Evolutionary conservation across 768 basidiomycete genomes (phyloP), one percentile per base, ranked within the genome.

Genomic region (Coprinopsis sp.): DNA sequence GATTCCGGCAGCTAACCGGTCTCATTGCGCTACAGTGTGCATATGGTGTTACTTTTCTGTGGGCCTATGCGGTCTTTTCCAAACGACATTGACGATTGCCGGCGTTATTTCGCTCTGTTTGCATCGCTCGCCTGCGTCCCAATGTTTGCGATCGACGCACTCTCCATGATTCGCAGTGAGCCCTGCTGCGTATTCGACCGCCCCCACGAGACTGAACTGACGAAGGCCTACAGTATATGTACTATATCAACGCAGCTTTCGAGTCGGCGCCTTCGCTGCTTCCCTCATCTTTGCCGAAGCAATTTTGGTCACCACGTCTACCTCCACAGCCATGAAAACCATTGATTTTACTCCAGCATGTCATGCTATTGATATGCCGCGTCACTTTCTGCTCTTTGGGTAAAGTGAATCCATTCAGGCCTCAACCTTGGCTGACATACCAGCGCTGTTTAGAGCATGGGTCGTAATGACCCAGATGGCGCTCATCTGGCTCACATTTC

Each of bases 91-190:
- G 19, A 21, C 3, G 19, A 37, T 19, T 49, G 48, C 27, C 40
- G 42, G 18, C n/a, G 7, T 21, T 49, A 42, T 40, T 49, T 49
- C 42, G 33, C 24, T 23, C 11, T 27, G 4, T 30, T 37, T 3
- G 22, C 16, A 4, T 18, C 33, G 24, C 16, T 44, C 13, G 27
- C 41, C 11, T 49, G 38, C 28, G n/a, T 40, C 23, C 22, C 38
- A 16, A n/a, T 49, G n/a, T 49, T 49, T 21, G 25, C 41, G 8
- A 44, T 49, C 7, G 48, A 49, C 25, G 48, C 48, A 3, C 28
- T 49, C 18, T 33, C 48, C 5, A 49, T 49, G 48, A 40, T 49
- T 21, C 40, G 48, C 43, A 36, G 48, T 44, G 21, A 44, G 43
- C 25, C 8, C 18, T 23, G 3, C 13, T 6, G 21, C 25, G 21